phyloP scores from a whole-genome alignment of 768 basidiomycete genomes.

The Hortiboletus flavorubellus region DNA sequence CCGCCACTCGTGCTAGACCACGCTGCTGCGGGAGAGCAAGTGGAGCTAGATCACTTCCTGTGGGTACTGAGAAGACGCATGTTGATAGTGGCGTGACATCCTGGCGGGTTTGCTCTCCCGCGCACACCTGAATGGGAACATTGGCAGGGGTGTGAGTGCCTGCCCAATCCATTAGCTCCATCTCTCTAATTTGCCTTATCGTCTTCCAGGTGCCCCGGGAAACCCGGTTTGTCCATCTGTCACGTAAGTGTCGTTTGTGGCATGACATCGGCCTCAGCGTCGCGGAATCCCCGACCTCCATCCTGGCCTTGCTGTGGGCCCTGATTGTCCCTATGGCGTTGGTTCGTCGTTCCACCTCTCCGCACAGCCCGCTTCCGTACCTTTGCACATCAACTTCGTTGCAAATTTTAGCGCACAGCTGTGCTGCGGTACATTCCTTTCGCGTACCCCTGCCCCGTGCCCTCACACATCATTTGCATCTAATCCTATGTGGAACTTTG shows the following conservation, averaged over 20 bases:
- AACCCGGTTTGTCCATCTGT: background rate
- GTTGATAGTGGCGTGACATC: constrained; percentile 25
- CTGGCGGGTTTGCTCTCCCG: background rate
- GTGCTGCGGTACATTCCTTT: constrained; percentile 4
- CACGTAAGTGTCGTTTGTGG: constrained; percentile 10
- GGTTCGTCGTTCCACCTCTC: background rate
- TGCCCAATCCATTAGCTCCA: background rate
- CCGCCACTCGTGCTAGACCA: background rate
- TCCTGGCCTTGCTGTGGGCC: background rate
- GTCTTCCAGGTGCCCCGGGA: background rate
- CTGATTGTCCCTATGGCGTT: constrained; percentile 9
- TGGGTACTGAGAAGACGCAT: constrained; percentile 16
- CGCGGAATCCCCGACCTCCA: background rate
- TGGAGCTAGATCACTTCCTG: constrained; percentile 16
- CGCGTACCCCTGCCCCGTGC: constrained; percentile 3
- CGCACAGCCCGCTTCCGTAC: constrained; percentile 8
- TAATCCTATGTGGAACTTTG: constrained; percentile 9
- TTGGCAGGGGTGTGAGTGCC: background rate
- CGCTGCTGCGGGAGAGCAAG: constrained; percentile 14
- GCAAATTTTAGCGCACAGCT: background rate
- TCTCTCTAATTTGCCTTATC: background rate
- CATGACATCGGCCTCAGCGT: background rate
- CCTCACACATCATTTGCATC: background rate
- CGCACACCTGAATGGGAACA: background rate
- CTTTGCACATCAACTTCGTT: constrained; percentile 5